A percentile compares a stretch with the other conserved stretches of the same genome.
phyloP scores from a whole-genome alignment of 1,284 basidiomycete genomes.

The Cryptococcus wingfieldii region DNA sequence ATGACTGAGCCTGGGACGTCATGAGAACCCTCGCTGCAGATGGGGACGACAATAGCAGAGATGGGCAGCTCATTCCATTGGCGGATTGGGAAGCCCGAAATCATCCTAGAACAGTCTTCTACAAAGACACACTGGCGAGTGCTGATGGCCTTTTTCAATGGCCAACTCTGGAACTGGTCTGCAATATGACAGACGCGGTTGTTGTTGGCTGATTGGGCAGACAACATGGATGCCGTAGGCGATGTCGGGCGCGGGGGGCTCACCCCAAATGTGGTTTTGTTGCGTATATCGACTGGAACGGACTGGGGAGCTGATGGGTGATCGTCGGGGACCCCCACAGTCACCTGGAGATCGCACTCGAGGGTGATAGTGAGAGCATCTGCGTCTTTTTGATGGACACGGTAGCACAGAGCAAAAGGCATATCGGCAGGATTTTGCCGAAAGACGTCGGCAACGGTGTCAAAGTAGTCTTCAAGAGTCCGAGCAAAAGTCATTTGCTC shows the following conservation, averaged over 20 bases:
- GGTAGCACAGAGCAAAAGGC: conserved; percentile 39
- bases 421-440: conserved; percentile 33
- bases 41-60: conserved; percentile 46
- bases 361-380: neutral
- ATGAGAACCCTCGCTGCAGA: conserved; percentile 36
- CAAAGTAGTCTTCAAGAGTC: conserved; percentile 25
- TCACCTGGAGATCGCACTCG: conserved; percentile 16
- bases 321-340: conserved; percentile 29
- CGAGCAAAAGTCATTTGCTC: conserved; percentile 27
- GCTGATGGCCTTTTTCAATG: conserved; percentile 37
- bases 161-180: conserved; percentile 27
- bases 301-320: conserved; percentile 18
- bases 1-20: conserved; percentile 44
- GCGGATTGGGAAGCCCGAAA: conserved; percentile 36
- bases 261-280: conserved; percentile 12
- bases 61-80: conserved; percentile 45
- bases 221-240: conserved; percentile 35
- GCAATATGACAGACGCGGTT: conserved; percentile 16
- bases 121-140: conserved; percentile 41
- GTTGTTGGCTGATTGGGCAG: conserved; percentile 32
- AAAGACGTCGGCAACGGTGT: conserved; percentile 21
- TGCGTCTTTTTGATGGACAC: conserved; percentile 14
- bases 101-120: conserved; percentile 36
- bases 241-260: conserved; percentile 27
- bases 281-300: neutral